Percentiles rank a stretch among this genome's conserved stretches.
phyloP scores from a whole-genome alignment of 345 rosid genomes.

The Salix arbutifolia region DNA sequence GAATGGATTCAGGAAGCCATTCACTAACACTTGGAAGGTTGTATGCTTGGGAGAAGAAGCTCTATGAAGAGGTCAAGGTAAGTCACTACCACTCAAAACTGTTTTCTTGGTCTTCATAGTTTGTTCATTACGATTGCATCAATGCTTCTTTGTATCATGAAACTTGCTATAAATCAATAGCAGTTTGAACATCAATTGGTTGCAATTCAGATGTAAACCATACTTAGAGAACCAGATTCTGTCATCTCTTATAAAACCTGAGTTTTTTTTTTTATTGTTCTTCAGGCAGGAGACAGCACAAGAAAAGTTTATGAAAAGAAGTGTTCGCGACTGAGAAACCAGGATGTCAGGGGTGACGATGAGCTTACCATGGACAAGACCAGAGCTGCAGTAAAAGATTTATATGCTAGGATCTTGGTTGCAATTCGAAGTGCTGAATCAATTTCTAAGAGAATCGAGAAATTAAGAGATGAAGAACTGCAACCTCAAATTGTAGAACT shows the following conservation, averaged over 20 bases:
- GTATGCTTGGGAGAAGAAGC: conserved; percentile 82
- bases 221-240: background rate
- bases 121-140: background rate
- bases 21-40: conserved; percentile 55
- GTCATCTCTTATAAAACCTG: background rate
- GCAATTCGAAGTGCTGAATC: conserved; percentile 68
- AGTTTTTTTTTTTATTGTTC: conserved; percentile 3
- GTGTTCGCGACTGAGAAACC: conserved; percentile 48
- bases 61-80: conserved; percentile 70
- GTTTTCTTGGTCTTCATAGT: background rate
- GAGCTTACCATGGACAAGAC: conserved; percentile 47
- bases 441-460: conserved; percentile 57
- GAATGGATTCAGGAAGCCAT: conserved; percentile 77
- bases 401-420: conserved; percentile 63
- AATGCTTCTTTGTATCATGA: background rate
- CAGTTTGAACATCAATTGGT: background rate
- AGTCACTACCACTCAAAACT: background rate
- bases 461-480: conserved; percentile 64
- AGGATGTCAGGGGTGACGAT: conserved; percentile 47
- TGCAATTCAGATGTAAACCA: background rate
- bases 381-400: conserved; percentile 55
- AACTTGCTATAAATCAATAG: background rate
- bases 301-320: conserved; percentile 59
- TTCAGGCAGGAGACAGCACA: conserved; percentile 57
- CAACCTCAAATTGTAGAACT: conserved; percentile 64